Evolutionary conservation across 108 stramenopile genomes (phyloP).

Genomic region (Nitzschia inconspicua): DNA sequence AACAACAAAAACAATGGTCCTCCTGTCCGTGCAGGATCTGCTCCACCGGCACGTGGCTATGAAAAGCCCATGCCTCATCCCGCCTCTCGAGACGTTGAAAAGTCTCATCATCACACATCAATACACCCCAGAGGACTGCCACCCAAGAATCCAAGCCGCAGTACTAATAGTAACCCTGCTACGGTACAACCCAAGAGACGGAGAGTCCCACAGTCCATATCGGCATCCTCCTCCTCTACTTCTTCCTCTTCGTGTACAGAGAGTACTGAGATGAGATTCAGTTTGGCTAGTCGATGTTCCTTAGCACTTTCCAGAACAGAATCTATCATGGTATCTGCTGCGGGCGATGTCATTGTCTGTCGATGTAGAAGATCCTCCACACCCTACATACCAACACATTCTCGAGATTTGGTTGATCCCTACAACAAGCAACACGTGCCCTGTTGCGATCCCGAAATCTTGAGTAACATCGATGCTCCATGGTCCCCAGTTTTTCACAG

Average conservation of each 20-base stretch:
- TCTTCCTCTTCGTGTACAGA: no score
- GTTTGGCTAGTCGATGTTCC: slow-evolving; percentile 13
- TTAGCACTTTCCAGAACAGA: slow-evolving; percentile 51
- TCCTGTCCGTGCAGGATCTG: slow-evolving; percentile 19
- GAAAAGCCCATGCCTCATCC: slow-evolving; percentile 10
- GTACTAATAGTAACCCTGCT: background rate
- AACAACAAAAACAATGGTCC: no score
- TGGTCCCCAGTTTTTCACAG: slow-evolving; percentile 26
- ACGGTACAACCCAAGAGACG: slow-evolving; percentile 3
- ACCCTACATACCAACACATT: slow-evolving; percentile 14
- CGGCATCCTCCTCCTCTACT: no score
- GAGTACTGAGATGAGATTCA: no score
- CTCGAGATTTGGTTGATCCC: background rate
- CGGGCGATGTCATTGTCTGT: slow-evolving; percentile 73
- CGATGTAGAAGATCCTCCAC: slow-evolving; percentile 41
- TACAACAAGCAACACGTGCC: slow-evolving; percentile 18
- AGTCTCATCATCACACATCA: background rate
- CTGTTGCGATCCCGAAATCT: slow-evolving; percentile 23
- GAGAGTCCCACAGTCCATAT: background rate
- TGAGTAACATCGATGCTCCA: slow-evolving; percentile 13
- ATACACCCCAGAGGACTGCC: background rate
- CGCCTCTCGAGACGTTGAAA: no score
- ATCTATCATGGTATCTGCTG: slow-evolving; percentile 55
- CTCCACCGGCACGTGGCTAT: slow-evolving; percentile 18
- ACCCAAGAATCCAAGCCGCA: background rate